phyloP scores from a whole-genome alignment of 306 rosid species.

The Ceratonia siliqua region DNA sequence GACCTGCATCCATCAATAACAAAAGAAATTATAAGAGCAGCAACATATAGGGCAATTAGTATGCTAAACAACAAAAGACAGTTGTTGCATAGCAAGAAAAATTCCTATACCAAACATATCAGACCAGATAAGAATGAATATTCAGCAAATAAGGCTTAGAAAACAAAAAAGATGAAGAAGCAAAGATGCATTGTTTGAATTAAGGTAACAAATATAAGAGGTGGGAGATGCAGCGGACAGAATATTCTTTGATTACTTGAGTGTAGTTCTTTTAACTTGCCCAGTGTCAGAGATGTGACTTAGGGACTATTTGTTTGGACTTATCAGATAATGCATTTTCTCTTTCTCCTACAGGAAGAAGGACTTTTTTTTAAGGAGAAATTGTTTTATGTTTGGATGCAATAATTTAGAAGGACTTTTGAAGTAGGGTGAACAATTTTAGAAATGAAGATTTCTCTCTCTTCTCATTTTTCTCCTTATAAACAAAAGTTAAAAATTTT shows the following conservation, averaged over 20 bases:
- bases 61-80: background rate
- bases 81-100: background rate
- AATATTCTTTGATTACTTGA: background rate
- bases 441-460: no score
- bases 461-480: no score
- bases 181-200: background rate
- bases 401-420: no score
- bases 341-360: no score
- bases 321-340: no score
- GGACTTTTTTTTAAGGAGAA: no score
- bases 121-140: background rate
- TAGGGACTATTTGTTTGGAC: no score
- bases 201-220: background rate
- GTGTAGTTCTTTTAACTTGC: background rate
- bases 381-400: no score
- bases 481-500: no score
- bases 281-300: background rate
- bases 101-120: no score
- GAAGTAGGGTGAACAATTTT: no score
- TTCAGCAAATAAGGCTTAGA: background rate
- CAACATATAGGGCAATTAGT: background rate
- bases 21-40: background rate
- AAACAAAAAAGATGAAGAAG: background rate
- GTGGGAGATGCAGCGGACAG: no score
- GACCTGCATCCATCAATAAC: constrained; percentile 52